Conservation (phyloP, 768 basidiomycete genomes). For the Tricholomella constricta region DNA sequence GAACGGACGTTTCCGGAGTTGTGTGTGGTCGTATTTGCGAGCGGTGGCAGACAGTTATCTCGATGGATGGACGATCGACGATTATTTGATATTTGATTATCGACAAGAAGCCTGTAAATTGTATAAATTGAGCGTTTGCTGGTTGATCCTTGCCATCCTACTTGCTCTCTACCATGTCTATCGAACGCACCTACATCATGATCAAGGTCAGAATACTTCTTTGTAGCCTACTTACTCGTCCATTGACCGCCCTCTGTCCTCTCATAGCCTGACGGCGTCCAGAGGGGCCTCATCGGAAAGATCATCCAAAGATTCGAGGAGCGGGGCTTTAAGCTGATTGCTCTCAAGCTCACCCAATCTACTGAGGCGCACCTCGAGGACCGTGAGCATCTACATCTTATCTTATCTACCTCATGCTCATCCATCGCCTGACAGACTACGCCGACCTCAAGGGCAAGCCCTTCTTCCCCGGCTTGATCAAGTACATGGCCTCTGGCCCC, state of each 20-base stretch:
- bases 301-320: constrained; percentile 97
- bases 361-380: constrained; percentile 86
- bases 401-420: constrained; percentile 13
- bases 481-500: constrained; percentile 95
- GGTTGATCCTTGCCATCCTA: constrained; percentile 23
- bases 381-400: constrained; percentile 47
- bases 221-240: not conserved
- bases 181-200: constrained; percentile 99
- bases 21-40: constrained; percentile 48
- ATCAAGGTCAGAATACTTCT: constrained; percentile 71
- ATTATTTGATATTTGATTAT: constrained; percentile 35
- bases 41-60: constrained; percentile 31
- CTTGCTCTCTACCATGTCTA: constrained; percentile 56
- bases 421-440: constrained; percentile 67
- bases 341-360: constrained; percentile 87
- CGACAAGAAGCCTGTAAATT: constrained; percentile 14
- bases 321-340: constrained; percentile 97
- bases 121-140: constrained; percentile 10
- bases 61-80: constrained; percentile 31
- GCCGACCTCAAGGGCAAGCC: constrained; percentile 90
- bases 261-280: constrained; percentile 94
- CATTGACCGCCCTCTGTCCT: constrained; percentile 13
- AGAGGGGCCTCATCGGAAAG: constrained; percentile 92
- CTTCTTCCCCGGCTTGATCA: constrained; percentile 96
- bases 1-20: constrained; percentile 41